Evolutionary conservation across 208 protist genomes (phyloP).

Genomic region (Pavlovales sp.): DNA sequence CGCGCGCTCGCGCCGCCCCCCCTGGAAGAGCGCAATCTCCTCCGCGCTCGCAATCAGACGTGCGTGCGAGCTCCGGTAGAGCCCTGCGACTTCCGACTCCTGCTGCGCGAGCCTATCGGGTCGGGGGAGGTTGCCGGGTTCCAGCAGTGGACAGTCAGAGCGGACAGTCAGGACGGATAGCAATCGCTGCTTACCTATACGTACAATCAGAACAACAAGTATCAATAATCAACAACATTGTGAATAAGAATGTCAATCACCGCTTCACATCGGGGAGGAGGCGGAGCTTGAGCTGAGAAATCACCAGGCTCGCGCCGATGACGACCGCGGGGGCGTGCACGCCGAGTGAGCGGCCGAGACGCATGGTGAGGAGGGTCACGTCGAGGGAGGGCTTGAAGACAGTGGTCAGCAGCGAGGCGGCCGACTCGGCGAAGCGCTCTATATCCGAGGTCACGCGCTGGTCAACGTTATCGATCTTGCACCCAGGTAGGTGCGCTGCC

Average conservation of each 20-base stretch:
- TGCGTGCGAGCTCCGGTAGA: neutral
- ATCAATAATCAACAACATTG: too few species aligned
- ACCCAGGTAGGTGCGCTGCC: neutral
- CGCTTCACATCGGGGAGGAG: neutral
- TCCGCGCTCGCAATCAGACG: neutral
- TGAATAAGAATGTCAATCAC: too few species aligned
- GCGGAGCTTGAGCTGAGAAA: neutral
- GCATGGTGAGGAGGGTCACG: neutral
- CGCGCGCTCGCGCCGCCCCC: neutral
- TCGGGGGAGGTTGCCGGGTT: too few species aligned
- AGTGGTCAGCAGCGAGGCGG: neutral
- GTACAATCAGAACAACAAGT: too few species aligned
- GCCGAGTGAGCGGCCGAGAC: neutral
- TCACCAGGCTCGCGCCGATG: neutral
- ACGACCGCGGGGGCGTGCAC: neutral
- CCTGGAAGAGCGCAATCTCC: neutral
- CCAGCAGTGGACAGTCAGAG: too few species aligned
- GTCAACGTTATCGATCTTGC: neutral
- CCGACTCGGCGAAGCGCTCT: neutral
- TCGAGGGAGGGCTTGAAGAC: neutral
- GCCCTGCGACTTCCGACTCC: neutral
- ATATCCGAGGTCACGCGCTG: neutral
- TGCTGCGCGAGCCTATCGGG: neutral
- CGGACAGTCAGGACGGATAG: too few species aligned
- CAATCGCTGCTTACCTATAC: too few species aligned